Base-by-base conservation (phyloP, 192 early-diverging fungal genomes). In the Thamnidium elegans region DNA sequence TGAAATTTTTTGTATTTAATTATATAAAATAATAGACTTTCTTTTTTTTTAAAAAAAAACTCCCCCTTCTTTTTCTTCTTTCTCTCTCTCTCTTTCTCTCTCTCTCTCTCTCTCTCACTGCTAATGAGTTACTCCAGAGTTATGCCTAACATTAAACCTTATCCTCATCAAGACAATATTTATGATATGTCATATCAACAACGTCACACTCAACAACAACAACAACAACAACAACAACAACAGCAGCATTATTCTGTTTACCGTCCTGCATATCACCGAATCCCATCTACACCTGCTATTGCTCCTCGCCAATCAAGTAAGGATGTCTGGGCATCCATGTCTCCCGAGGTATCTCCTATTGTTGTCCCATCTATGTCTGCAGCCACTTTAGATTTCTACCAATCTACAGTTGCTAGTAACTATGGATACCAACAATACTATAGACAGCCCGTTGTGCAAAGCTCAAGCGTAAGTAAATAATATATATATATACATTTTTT, bases 101-200 rank as follows among this genome's bases (percentile, higher is more conserved):
- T n/a, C n/a, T n/a, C n/a, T n/a, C n/a, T n/a, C n/a, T n/a, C n/a
- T n/a, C n/a, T n/a, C n/a, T n/a, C n/a, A n/a, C n/a, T n/a, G n/a
- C n/a, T n/a, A n/a, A n/a, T 64, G 63, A 64, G 63, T 45, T 53
- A 54, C 36, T 64, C 63, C 30, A 32, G 63, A 50, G 23, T 26
- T 47, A 50, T 64, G 63, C 63, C 63, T 42, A 32, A 13, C 17
- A 64, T 64, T 44, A 32, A 64, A 43, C 63, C 63, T 13, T 64
- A 64, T 45, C 63, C 51, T 54, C 58, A 59, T 43, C 51, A 64
- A 31, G 63, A 63, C 23, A 11, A 15, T 32, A 50, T 32, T 50
- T 30, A 11, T 56, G 32, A 56, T 36, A 56, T 56, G 31, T 39
- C 55, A 36, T 34, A 56, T 1, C 9, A 6, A 39, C 36, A 39